Base-by-base conservation (phyloP, 2,329 filamentous ascomycete species). In the Dactylellina leptospora region DNA sequence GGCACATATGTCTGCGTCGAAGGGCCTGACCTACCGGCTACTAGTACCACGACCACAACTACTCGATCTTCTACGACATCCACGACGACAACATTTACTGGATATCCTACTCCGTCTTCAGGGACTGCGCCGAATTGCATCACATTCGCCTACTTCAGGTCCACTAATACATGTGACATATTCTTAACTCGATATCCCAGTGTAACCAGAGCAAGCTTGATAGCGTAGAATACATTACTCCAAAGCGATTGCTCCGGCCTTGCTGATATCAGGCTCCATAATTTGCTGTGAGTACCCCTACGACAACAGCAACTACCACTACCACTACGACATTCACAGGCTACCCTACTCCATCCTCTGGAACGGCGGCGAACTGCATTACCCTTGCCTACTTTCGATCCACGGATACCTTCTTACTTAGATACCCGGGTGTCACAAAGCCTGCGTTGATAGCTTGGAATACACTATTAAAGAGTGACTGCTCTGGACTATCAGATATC, bases 401-500 rank as follows among this genome's bases (percentile, higher is more conserved):
- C 6, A 22, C 33, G 13, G 60, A 72, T 27, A 72, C 53, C 9
- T 33, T 71, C 40, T 25, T 63, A 6, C 30, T 44, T 1, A 30
- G 59, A 11, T 71, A 56, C 25, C 4, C 33, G 11, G 33, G 44
- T 3, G 30, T 68, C 1, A 69, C 63, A 4, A 38, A 44, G 33
- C 50, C 50, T 4, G 56, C 56, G 6, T 36, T 64, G n/a, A 45
- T 56, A 23, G 44, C 45, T 10, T 64, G 50, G 50, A 64, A 64
- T 36, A 50, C 61, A 8, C 22, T 38, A 2, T n/a, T 64, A 28
- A 27, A 25, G 18, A 62, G 47, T 10, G 22, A 56, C 18, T 64
- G 61, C 28, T 30, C 48, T 9, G 61, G 61, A 5, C 44, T 64
- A 3, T 20, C 30, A 27, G 44, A 50, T 50, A 40, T 50, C 1